phyloP scores from a whole-genome alignment of 495 filamentous ascomycete species.

The Antarctomyces pellizariae region DNA sequence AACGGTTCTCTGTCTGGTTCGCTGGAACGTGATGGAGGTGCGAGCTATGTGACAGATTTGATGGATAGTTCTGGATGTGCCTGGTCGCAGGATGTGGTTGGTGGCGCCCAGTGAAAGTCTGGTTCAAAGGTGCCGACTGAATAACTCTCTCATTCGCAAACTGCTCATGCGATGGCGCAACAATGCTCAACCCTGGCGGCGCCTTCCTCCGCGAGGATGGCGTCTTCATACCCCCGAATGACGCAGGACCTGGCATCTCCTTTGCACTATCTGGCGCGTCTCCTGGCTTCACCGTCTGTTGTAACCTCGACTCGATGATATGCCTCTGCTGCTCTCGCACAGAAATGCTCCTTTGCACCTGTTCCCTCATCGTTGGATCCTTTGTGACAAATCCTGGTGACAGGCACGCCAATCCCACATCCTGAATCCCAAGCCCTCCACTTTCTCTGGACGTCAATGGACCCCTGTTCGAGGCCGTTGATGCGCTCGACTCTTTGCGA shows the following conservation, averaged over 20 bases:
- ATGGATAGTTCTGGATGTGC: conserved; percentile 65
- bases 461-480: conserved; percentile 31
- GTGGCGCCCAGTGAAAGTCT: conserved; percentile 81
- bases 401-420: conserved; percentile 82
- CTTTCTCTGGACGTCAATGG: conserved; percentile 60
- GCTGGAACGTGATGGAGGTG: conserved; percentile 86
- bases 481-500: conserved; percentile 33
- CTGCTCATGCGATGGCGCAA: conserved; percentile 84
- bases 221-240: conserved; percentile 41
- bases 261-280: conserved; percentile 24
- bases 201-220: conserved; percentile 52
- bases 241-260: conserved; percentile 27
- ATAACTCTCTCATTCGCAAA: conserved; percentile 93
- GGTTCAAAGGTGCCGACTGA: conserved; percentile 87
- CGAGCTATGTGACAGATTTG: conserved; percentile 63
- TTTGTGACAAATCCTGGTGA: conserved; percentile 91
- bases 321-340: conserved; percentile 84
- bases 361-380: conserved; percentile 89
- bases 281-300: conserved; percentile 60
- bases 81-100: conserved; percentile 61
- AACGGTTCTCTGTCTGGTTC: conserved; percentile 70
- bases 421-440: conserved; percentile 55
- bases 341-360: conserved; percentile 78
- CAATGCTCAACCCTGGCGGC: conserved; percentile 79
- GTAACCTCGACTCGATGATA: conserved; percentile 81